These are phyloP conservation scores for Aethionema arabicum DNA, from an alignment of 345 rosid genomes.

Conservation along the genomic window DNA sequence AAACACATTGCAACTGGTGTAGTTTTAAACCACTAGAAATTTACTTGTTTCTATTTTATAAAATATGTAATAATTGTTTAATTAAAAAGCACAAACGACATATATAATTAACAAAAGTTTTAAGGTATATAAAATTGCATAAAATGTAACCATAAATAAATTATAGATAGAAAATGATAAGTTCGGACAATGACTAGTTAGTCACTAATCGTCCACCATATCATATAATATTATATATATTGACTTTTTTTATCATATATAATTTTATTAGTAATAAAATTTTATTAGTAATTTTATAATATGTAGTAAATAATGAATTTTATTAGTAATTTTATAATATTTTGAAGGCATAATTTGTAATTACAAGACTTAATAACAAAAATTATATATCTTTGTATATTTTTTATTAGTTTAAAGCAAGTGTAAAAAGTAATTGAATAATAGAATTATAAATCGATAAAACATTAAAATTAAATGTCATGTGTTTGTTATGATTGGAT, in stretches of 20 bases:
- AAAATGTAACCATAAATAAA: neutral
- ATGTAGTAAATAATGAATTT: too few relatives aligned
- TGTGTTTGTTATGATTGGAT: too few relatives aligned
- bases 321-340: too few relatives aligned
- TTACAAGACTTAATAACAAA: too few relatives aligned
- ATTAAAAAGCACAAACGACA: constrained; percentile 24
- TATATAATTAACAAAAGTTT: constrained; percentile 9
- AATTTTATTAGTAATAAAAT: too few relatives aligned
- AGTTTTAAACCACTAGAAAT: constrained; percentile 20
- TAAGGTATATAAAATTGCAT: constrained; percentile 16
- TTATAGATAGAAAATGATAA: neutral
- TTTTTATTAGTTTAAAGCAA: too few relatives aligned
- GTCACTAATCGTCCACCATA: constrained; percentile 32
- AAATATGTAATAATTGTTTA: neutral
- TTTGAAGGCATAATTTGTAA: too few relatives aligned
- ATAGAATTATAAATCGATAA: too few relatives aligned
- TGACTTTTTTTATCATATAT: constrained; percentile 24
- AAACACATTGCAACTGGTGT: constrained; percentile 2
- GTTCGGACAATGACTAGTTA: constrained; percentile 23
- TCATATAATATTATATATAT: constrained; percentile 14
- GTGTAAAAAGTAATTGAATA: too few relatives aligned
- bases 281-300: too few relatives aligned
- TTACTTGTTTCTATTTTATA: constrained; percentile 17
- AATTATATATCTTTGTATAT: too few relatives aligned
- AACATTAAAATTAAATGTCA: too few relatives aligned